These are phyloP conservation scores for Pisolithus microcarpus DNA, from an alignment of 768 basidiomycete species.

Conservation along the genomic window DNA sequence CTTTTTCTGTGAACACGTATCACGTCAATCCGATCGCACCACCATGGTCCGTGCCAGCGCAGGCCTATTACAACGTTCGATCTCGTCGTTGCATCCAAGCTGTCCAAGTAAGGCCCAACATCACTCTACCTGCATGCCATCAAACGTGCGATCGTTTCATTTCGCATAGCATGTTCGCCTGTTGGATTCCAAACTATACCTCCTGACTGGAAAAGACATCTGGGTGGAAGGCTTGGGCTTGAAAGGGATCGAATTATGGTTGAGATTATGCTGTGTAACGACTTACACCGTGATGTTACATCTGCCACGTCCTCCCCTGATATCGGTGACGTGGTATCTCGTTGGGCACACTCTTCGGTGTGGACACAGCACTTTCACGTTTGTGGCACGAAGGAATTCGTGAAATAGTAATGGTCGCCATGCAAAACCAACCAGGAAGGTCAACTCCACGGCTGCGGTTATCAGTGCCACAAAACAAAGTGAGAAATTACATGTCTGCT, in stretches of 20 bases:
- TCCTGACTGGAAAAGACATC: neutral
- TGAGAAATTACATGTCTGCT: neutral
- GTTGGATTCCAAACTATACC: neutral
- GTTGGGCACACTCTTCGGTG: too few species aligned
- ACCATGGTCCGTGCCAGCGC: constrained; percentile 6
- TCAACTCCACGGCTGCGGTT: neutral
- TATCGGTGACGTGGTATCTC: neutral
- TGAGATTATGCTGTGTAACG: neutral
- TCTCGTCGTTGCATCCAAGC: too few species aligned
- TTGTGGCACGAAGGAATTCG: neutral
- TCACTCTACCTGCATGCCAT: neutral
- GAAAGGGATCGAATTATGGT: neutral
- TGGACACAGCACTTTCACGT: too few species aligned
- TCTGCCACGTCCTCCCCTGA: neutral
- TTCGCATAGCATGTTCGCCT: neutral
- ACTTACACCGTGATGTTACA: neutral
- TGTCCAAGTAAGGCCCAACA: neutral
- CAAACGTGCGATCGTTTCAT: neutral
- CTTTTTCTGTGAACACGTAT: constrained; percentile 11
- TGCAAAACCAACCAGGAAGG: too few species aligned
- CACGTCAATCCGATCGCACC: constrained; percentile 23
- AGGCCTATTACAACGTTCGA: too few species aligned
- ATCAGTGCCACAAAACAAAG: neutral
- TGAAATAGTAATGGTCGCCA: neutral
- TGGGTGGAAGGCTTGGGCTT: neutral